Percentiles rank a stretch among this genome's conserved stretches.
Evolutionary conservation across 73 alveolate species (phyloP).

Genomic region (Effrenium voratum): DNA sequence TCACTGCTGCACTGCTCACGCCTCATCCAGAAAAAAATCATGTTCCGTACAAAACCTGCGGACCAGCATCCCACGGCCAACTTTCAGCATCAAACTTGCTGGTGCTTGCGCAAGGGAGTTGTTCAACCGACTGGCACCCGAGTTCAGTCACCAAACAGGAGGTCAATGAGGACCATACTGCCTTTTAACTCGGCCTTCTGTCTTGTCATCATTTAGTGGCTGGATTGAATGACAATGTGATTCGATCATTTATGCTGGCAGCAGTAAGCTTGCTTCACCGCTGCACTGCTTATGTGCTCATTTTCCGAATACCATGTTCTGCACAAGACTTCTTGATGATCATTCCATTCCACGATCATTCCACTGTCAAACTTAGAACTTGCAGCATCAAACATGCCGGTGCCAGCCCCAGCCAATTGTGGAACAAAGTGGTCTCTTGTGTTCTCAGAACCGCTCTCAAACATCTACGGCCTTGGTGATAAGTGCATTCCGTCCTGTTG

Average conservation of each 20-base stretch:
- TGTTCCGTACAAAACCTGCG: too few species aligned
- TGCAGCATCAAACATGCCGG: too few species aligned
- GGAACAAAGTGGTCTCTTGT: not conserved
- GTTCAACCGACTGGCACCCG: too few species aligned
- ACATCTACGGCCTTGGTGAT: too few species aligned
- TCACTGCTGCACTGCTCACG: too few species aligned
- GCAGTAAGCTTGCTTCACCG: not conserved
- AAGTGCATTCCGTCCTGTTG: too few species aligned
- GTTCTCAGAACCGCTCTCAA: not conserved
- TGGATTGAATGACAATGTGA: not conserved
- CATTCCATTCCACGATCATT: too few species aligned
- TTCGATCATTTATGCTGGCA: not conserved
- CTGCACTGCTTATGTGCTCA: not conserved
- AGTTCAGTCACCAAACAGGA: not conserved
- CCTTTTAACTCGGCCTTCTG: slow-evolving; percentile 85
- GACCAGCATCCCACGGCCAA: too few species aligned
- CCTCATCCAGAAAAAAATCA: too few species aligned
- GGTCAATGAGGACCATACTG: not conserved
- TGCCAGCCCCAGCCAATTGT: not conserved
- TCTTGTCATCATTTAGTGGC: slow-evolving; percentile 44
- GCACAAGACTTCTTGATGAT: not conserved
- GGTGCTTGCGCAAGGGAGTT: too few species aligned
- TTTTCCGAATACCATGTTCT: not conserved
- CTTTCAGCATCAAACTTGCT: too few species aligned
- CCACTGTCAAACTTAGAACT: not conserved